These are phyloP conservation scores for Ministeria vibrans DNA, from an alignment of 78 protist genomes.

Conservation along the genomic window DNA sequence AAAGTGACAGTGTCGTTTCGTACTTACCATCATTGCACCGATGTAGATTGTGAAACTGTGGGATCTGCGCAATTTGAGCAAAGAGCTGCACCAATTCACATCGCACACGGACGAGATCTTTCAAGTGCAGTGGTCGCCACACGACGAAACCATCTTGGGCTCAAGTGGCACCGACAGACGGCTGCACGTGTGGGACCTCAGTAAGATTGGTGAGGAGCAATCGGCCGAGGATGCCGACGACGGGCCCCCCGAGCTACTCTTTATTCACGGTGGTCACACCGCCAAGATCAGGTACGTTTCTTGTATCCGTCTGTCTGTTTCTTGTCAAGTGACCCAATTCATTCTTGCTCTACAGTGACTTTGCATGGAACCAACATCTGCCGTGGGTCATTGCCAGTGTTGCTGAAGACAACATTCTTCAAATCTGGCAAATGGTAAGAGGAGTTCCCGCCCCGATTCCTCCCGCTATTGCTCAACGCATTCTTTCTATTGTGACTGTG, in stretches of 20 bases:
- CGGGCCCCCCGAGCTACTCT: constrained; percentile 93
- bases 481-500: neutral
- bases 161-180: constrained; percentile 72
- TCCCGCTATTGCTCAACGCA: neutral
- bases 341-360: too few species aligned
- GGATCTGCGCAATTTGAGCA: constrained; percentile 80
- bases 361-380: constrained; percentile 82
- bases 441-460: neutral
- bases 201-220: constrained; percentile 84
- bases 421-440: constrained; percentile 87
- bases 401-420: constrained; percentile 92
- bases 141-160: constrained; percentile 76
- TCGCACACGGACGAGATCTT: constrained; percentile 44
- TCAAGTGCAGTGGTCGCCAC: constrained; percentile 73
- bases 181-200: constrained; percentile 83
- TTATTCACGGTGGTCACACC: constrained; percentile 97
- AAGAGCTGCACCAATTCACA: constrained; percentile 57
- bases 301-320: too few species aligned
- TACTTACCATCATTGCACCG: too few species aligned
- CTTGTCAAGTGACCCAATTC: too few species aligned
- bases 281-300: constrained; percentile 52
- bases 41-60: constrained; percentile 75
- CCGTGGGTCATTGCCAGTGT: constrained; percentile 80
- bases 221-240: constrained; percentile 85
- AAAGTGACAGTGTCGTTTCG: neutral